Base-by-base conservation (phyloP, 2,329 filamentous ascomycete species). In the Hymenoscyphus linearis region DNA sequence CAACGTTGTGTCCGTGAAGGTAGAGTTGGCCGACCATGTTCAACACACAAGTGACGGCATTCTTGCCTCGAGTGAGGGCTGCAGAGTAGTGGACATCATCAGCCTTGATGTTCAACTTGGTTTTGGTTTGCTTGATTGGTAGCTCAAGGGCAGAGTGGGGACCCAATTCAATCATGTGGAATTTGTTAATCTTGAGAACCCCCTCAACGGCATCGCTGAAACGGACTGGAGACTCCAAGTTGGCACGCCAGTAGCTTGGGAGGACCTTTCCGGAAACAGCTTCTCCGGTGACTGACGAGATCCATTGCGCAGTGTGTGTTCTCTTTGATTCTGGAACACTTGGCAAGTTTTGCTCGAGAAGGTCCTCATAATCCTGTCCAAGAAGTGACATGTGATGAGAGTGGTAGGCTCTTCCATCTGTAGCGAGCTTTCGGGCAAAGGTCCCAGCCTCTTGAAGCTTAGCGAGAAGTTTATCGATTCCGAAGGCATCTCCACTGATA, bases 101-200 rank as follows among this genome's bases (percentile, higher is more conserved):
- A 13, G 61, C 18, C 14, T 44, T 36, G 18, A n/a, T 18, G 14
- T 59, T 53, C 9, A 57, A 25, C 5, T 10, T 22, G 18, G 22
- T 12, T 18, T 55, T 10, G 2, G 63, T 63, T 18, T 68, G 60
- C 27, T 57, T 56, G 2, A 68, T 36, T n/a, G 66, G 66, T 3
- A 59, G 57, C n/a, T 53, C 52, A 14, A 68, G 52, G 1, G 63
- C 64, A n/a, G 54, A 52, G 57, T 68, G 66, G 1, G 65, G 65
- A 5, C 66, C 66, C n/a, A 68, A 50, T 50, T 68, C 66, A n/a
- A 68, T 40, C 6, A 64, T 25, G 27, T 57, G 53, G 36, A 22
- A 60, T 3, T 27, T 16, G 25, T 22, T 31, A 18, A n/a, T n/a
- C 7, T 25, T 35, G 18, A 58, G 10, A 7, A 64, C 40, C 0